phyloP scores from a whole-genome alignment of 2,329 filamentous ascomycete species.

The Colletotrichum horii region DNA sequence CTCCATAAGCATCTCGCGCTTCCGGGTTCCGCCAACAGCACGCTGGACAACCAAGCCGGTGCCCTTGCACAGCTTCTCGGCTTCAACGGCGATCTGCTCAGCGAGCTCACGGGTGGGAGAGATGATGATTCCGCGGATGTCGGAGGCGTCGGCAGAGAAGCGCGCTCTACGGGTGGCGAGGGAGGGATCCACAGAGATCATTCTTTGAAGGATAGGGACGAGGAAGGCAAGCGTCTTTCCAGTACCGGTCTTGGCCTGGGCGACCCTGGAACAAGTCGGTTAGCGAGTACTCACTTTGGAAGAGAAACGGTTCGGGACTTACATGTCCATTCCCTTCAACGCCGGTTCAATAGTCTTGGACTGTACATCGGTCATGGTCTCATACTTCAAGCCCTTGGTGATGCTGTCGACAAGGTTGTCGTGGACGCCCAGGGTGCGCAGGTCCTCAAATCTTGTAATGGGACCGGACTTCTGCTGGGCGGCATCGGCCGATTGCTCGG shows the following conservation, averaged over 20 bases:
- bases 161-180: constrained; percentile 55
- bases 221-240: constrained; percentile 97
- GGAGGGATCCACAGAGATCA: constrained; percentile 67
- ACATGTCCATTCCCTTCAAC: constrained; percentile 83
- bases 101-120: constrained; percentile 84
- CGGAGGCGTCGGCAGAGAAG: constrained; percentile 49
- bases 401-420: constrained; percentile 71
- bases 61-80: constrained; percentile 65
- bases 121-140: constrained; percentile 73
- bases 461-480: constrained; percentile 22
- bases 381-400: constrained; percentile 74
- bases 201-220: constrained; percentile 81
- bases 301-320: constrained; percentile 40
- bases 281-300: neutral
- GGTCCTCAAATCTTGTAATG: constrained; percentile 48
- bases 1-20: constrained; percentile 67
- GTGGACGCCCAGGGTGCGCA: constrained; percentile 60
- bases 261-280: constrained; percentile 62
- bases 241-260: constrained; percentile 95
- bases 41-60: constrained; percentile 73
- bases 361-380: constrained; percentile 93
- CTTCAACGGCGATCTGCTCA: constrained; percentile 82
- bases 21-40: constrained; percentile 92
- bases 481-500: constrained; percentile 13
- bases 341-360: constrained; percentile 81